Conservation (phyloP, 371 early-diverging fungal genomes). For the Globomyces sp. region DNA sequence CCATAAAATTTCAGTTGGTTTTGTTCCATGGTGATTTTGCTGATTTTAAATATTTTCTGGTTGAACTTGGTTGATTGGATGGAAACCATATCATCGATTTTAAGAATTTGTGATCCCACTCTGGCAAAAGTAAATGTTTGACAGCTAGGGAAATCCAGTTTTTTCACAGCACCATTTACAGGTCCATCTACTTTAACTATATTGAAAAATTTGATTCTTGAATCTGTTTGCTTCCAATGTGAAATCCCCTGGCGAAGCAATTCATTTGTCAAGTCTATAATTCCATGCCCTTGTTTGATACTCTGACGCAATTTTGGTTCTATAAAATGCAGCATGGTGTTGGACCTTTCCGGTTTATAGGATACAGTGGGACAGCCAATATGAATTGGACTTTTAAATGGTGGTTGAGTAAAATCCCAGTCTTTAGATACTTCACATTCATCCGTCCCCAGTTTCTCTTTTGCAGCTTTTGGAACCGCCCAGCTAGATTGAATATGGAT, state of each 20-base stretch:
- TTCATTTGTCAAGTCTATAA: not conserved
- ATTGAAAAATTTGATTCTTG: not conserved
- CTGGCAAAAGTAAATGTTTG: not conserved
- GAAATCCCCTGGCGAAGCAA: conserved; percentile 6
- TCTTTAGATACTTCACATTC: conserved; percentile 2
- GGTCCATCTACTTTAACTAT: not conserved
- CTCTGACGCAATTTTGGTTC: conserved; percentile 3
- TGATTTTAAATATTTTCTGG: not conserved
- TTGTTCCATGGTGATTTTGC: conserved; percentile 3
- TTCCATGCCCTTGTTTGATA: not conserved
- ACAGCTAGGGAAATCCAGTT: not conserved
- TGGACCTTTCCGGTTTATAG: not conserved
- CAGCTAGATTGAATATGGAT: conserved; percentile 8
- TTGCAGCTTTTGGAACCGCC: conserved; percentile 5
- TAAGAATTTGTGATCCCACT: conserved; percentile 3
- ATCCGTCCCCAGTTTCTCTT: no score
- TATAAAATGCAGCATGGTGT: not conserved
- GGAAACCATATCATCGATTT: conserved; percentile 4
- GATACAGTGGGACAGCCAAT: not conserved
- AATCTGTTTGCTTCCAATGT: conserved; percentile 3
- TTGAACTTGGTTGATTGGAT: not conserved
- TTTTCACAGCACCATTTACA: not conserved
- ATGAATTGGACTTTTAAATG: not conserved
- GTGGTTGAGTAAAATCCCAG: not conserved
- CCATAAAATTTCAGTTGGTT: conserved; percentile 8